phyloP scores from a whole-genome alignment of 2,329 filamentous ascomycete species.

The Fusarium sambucinum region DNA sequence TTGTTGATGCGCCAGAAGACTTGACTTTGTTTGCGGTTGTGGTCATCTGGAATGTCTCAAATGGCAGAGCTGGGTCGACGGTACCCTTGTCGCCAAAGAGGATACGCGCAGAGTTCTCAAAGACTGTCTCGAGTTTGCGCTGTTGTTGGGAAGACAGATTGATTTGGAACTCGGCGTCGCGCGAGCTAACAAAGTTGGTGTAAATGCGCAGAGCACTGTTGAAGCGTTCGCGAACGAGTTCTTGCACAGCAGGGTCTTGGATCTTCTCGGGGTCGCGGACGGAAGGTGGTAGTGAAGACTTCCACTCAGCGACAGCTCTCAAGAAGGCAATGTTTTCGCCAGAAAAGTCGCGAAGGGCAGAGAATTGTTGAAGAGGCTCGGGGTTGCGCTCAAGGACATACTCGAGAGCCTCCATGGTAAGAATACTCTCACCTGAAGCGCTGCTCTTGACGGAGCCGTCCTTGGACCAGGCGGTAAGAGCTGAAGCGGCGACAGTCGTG shows the following conservation, averaged over 20 bases:
- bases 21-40: slow-evolving; percentile 35
- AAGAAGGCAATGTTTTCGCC: slow-evolving; percentile 77
- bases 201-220: slow-evolving; percentile 66
- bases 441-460: slow-evolving; percentile 52
- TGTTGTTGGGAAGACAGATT: slow-evolving; percentile 72
- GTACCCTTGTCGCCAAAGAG: slow-evolving; percentile 56
- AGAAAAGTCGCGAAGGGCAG: slow-evolving; percentile 74
- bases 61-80: slow-evolving; percentile 60
- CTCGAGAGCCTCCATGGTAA: slow-evolving; percentile 57
- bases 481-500: slow-evolving; percentile 51
- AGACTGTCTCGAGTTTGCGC: slow-evolving; percentile 66
- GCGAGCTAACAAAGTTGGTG: slow-evolving; percentile 45
- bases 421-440: slow-evolving; percentile 54
- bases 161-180: slow-evolving; percentile 71
- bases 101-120: slow-evolving; percentile 65
- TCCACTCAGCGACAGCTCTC: slow-evolving; percentile 63
- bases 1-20: slow-evolving; percentile 34
- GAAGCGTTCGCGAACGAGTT: slow-evolving; percentile 63
- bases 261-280: slow-evolving; percentile 42
- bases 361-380: slow-evolving; percentile 71
- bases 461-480: slow-evolving; percentile 55
- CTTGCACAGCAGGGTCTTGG: slow-evolving; percentile 43
- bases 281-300: slow-evolving; percentile 47
- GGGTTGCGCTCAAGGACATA: slow-evolving; percentile 70
- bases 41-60: slow-evolving; percentile 52